Percentiles rank a stretch among this genome's conserved stretches.
phyloP scores from a whole-genome alignment of 78 protist species.

The Goniomonas avonlea region DNA sequence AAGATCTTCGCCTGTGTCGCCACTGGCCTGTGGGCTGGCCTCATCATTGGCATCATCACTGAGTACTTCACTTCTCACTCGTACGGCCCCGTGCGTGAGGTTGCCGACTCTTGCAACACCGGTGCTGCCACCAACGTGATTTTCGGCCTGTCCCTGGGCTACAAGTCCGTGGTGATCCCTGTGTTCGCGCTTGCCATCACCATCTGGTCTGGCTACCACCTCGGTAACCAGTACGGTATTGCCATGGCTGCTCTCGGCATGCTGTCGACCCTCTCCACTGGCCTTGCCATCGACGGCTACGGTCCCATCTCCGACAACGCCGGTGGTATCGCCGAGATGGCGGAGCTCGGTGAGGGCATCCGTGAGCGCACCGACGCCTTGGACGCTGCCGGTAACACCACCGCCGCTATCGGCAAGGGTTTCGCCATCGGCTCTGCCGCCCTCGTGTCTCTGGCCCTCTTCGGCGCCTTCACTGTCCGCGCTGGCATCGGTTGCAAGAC shows the following conservation, averaged over 20 bases:
- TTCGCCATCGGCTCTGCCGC: constrained; percentile 48
- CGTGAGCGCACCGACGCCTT: constrained; percentile 33
- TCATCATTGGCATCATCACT: constrained; percentile 51
- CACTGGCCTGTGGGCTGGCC: constrained; percentile 52
- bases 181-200: too few species aligned
- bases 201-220: too few species aligned
- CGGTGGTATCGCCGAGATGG: constrained; percentile 16
- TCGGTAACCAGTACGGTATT: too few species aligned
- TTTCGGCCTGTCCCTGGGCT: constrained; percentile 58
- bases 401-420: constrained; percentile 46
- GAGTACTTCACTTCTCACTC: constrained; percentile 42
- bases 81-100: constrained; percentile 21
- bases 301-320: constrained; percentile 39
- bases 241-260: constrained; percentile 73
- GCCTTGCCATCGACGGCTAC: constrained; percentile 58
- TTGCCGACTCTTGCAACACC: background rate
- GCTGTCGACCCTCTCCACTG: constrained; percentile 48
- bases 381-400: constrained; percentile 50
- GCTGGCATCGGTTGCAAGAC: too few species aligned
- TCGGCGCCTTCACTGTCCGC: constrained; percentile 6
- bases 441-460: constrained; percentile 25
- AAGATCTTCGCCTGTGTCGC: constrained; percentile 36
- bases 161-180: constrained; percentile 57
- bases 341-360: background rate
- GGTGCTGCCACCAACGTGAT: constrained; percentile 65